Percentiles rank a stretch among this genome's conserved stretches.
Evolutionary conservation across 768 basidiomycete species (phyloP).

Genomic region (Suillus subaureus): DNA sequence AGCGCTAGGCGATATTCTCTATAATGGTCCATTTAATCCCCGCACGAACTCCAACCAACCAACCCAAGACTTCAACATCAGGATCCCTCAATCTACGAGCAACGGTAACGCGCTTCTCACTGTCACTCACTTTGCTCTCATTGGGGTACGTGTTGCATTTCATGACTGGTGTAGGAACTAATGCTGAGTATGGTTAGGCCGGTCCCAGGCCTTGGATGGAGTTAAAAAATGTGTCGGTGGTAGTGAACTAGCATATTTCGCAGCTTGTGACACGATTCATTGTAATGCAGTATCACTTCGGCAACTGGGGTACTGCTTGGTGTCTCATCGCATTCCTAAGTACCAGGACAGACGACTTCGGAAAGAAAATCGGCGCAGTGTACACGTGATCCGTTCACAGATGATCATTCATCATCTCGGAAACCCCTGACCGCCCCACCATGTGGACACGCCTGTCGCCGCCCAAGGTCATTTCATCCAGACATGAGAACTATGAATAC

Average conservation of each 20-base stretch:
- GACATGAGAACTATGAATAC: not conserved
- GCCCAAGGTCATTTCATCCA: not conserved
- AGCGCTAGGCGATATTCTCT: slow-evolving; percentile 32
- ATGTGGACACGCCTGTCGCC: not conserved
- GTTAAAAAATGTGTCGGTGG: slow-evolving; percentile 1
- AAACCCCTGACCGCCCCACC: not conserved
- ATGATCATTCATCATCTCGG: not conserved
- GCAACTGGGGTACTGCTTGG: not conserved
- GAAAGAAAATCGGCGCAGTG: not conserved
- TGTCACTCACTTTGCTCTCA: not conserved
- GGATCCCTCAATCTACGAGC: not conserved
- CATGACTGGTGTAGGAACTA: not conserved
- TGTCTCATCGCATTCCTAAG: not conserved
- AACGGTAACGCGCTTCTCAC: slow-evolving; percentile 1
- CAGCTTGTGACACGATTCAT: too few species aligned
- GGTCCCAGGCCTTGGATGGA: slow-evolving; percentile 4
- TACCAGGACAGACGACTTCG: not conserved
- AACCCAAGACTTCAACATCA: not conserved
- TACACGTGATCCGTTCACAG: not conserved
- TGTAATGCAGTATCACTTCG: not conserved
- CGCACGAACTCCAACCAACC: not conserved
- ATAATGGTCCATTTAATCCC: slow-evolving; percentile 31
- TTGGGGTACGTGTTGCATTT: slow-evolving; percentile 5
- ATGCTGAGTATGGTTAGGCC: slow-evolving; percentile 1
- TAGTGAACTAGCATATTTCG: not conserved